Evolutionary conservation across 75 land plant species (phyloP).

Genomic region (Cupressus sempervirens): DNA sequence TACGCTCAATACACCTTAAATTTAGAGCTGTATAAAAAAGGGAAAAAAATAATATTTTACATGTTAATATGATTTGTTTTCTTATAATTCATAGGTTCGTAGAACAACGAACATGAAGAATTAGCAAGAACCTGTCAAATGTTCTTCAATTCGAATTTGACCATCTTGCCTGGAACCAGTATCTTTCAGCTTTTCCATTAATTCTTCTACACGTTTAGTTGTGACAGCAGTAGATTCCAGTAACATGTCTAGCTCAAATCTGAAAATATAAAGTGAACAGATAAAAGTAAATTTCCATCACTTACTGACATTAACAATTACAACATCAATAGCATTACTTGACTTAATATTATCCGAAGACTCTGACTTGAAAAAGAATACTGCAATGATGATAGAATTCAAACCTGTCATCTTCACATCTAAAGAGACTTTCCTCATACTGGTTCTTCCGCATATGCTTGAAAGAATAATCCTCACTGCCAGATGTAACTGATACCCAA

Average conservation of each 20-base stretch:
- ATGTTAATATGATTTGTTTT: neutral
- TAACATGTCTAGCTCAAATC: constrained; percentile 93
- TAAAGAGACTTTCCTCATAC: constrained; percentile 74
- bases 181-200: constrained; percentile 58
- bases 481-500: constrained; percentile 82
- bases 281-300: neutral
- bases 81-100: neutral
- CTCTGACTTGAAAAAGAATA: neutral
- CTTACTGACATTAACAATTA: neutral
- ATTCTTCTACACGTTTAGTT: constrained; percentile 68
- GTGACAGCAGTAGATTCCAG: constrained; percentile 75
- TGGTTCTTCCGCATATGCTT: constrained; percentile 85
- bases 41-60: neutral
- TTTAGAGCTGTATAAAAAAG: constrained; percentile 43
- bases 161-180: constrained; percentile 43
- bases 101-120: neutral
- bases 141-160: constrained; percentile 65
- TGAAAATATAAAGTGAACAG: constrained; percentile 11
- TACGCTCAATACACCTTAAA: constrained; percentile 83
- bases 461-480: constrained; percentile 83
- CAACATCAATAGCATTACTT: neutral
- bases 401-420: constrained; percentile 85
- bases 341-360: neutral
- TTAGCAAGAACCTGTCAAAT: constrained; percentile 46
- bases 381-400: neutral